Evolutionary conservation across 2,329 filamentous ascomycete species (phyloP), one percentile per base, ranked within the genome.

Genomic region (Zymoseptoria tritici): DNA sequence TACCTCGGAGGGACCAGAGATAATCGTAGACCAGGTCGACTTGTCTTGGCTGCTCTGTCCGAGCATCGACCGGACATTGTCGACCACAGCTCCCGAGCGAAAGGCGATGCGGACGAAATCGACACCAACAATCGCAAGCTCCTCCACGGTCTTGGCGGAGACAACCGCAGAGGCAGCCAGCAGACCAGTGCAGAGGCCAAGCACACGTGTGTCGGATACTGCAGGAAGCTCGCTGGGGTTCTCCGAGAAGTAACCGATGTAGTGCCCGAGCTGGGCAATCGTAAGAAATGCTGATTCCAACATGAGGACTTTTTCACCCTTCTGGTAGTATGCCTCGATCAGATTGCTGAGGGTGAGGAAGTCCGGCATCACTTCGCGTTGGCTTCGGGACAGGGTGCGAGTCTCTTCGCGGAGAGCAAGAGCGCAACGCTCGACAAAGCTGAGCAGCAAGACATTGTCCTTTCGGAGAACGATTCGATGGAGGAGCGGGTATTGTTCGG

Each of bases 101-200:
- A 89, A 90, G 51, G 86, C 83, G 70, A 89, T 80, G 63, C 86
- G 78, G 22, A 87, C 83, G 24, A 83, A 79, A 70, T 88, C 83
- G 16, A 86, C 80, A 56, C 81, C 85, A 55, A 89, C 77, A 6
- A 81, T 81, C 21, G 88, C 77, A 42, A 90, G 76, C 53, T 84
- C 79, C 19, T 82, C 83, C 54, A 88, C 75, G 5, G 84, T 85
- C 60, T 81, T 81, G 31, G 86, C 81, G 21, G 83, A 85, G 11
- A 85, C 82, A 59, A 89, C 82, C 16, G 85, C 86, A 11, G 83
- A 78, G n/a, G 84, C 86, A n/a, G 86, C 85, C 66, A 89, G 83
- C 21, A 87, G 78, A 56, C 87, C 87, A 49, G 85, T 87, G 77
- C 86, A 89, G 51, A 89, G 80, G 60, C 85, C 86, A 26, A 88